A percentile compares a stretch with the other conserved stretches of the same genome.
These are phyloP conservation scores for Blastobotrys niveus DNA, from an alignment of 1,139 yeast species.

Conservation along the genomic window DNA sequence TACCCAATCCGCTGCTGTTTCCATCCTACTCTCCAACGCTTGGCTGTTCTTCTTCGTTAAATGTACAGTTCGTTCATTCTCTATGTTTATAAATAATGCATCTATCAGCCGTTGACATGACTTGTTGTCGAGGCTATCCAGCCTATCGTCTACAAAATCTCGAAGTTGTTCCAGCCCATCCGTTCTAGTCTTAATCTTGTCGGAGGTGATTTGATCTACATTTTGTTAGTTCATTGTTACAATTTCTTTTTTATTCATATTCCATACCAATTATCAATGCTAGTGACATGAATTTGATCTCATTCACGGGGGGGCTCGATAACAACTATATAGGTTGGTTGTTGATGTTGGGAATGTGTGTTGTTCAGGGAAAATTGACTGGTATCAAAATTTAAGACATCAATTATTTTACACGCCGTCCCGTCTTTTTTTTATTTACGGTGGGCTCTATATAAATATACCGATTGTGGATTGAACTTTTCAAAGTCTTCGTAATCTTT, in stretches of 20 bases:
- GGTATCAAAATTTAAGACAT: no score
- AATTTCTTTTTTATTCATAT: not conserved
- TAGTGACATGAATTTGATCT: not conserved
- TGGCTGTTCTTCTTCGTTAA: not conserved
- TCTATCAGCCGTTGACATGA: constrained; percentile 12
- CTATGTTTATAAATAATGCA: constrained; percentile 10
- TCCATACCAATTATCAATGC: constrained; percentile 1
- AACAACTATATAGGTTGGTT: no score
- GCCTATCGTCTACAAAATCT: not conserved
- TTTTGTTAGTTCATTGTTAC: not conserved
- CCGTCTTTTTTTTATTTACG: constrained; percentile 22
- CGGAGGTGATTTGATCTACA: constrained; percentile 16
- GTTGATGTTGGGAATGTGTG: no score
- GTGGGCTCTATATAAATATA: constrained; percentile 39
- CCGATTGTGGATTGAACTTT: constrained; percentile 36
- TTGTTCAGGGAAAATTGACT: no score
- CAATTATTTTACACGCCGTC: not conserved
- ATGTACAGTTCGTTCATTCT: constrained; percentile 7
- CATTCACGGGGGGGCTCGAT: not conserved
- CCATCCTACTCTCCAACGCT: constrained; percentile 13
- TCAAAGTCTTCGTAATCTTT: constrained; percentile 38
- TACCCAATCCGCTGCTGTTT: constrained; percentile 12
- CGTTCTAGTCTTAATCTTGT: constrained; percentile 16
- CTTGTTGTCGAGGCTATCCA: constrained; percentile 11
- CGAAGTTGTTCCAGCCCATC: constrained; percentile 8